Percentiles rank a stretch among this genome's conserved stretches.
These are phyloP conservation scores for Alternaria arborescens DNA, from an alignment of 2,329 filamentous ascomycete species.

Conservation along the genomic window DNA sequence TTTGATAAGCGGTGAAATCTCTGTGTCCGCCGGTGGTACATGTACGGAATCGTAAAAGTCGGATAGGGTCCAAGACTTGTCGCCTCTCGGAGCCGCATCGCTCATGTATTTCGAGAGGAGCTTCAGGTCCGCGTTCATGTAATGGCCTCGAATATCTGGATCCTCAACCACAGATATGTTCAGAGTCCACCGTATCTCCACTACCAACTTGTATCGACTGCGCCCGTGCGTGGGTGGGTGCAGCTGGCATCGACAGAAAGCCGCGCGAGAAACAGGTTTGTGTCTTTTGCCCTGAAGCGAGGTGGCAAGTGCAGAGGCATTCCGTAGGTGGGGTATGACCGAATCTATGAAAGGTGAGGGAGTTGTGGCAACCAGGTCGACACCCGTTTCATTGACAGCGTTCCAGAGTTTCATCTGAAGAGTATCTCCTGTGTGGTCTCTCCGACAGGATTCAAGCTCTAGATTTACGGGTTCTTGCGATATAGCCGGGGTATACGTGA, in stretches of 20 bases:
- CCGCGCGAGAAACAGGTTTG: slow-evolving; percentile 27
- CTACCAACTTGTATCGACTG: slow-evolving; percentile 25
- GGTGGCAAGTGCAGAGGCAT: slow-evolving; percentile 28
- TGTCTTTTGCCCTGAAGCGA: slow-evolving; percentile 29
- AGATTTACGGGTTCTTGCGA: slow-evolving; percentile 21
- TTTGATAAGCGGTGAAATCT: slow-evolving; percentile 43
- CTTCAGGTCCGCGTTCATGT: slow-evolving; percentile 36
- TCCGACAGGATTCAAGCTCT: slow-evolving; percentile 35
- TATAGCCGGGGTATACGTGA: background rate
- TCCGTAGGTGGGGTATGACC: slow-evolving; percentile 33
- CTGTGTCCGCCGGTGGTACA: slow-evolving; percentile 61
- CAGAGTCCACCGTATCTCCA: slow-evolving; percentile 43
- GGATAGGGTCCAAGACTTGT: slow-evolving; percentile 56
- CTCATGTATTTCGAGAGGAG: slow-evolving; percentile 40
- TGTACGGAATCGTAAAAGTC: slow-evolving; percentile 76
- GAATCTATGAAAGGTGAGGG: slow-evolving; percentile 23
- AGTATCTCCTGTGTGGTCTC: slow-evolving; percentile 8
- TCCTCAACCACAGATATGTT: slow-evolving; percentile 40
- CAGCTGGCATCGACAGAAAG: slow-evolving; percentile 39
- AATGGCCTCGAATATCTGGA: slow-evolving; percentile 17
- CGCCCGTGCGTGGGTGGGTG: slow-evolving; percentile 7
- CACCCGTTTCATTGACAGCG: slow-evolving; percentile 15
- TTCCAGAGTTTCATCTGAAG: slow-evolving; percentile 34
- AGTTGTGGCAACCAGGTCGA: slow-evolving; percentile 33
- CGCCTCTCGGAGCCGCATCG: slow-evolving; percentile 10